Percentiles rank a stretch among this genome's conserved stretches.
Conservation (phyloP, 495 filamentous ascomycete species). For the Cryomyces minteri region DNA sequence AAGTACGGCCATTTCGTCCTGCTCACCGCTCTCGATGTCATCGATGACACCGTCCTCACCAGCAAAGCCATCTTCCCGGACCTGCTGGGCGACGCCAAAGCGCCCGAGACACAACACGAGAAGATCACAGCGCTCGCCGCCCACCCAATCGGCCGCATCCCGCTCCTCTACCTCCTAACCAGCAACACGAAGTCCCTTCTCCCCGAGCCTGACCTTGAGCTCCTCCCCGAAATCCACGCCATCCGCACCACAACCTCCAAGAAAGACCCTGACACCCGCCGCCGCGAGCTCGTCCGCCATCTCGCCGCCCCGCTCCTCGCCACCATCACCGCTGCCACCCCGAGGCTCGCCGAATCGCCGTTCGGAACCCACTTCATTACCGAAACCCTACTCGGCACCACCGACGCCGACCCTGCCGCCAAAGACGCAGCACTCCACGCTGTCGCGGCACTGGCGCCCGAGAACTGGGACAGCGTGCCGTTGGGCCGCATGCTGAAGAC, state of each 20-base stretch:
- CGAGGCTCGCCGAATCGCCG: slow-evolving; percentile 45
- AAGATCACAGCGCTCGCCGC: slow-evolving; percentile 45
- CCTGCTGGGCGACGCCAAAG: slow-evolving; percentile 41
- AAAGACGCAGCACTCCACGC: slow-evolving; percentile 50
- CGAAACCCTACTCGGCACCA: slow-evolving; percentile 61
- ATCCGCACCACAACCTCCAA: slow-evolving; percentile 39
- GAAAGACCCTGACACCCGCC: slow-evolving; percentile 62
- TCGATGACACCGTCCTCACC: slow-evolving; percentile 85
- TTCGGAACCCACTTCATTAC: slow-evolving; percentile 77
- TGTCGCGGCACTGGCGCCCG: slow-evolving; percentile 48
- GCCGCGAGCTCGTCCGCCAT: slow-evolving; percentile 53
- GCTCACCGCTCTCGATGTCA: slow-evolving; percentile 67
- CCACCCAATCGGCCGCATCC: slow-evolving; percentile 54
- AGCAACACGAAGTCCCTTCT: slow-evolving; percentile 55
- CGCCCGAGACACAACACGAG: slow-evolving; percentile 29
- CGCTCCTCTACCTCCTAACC: slow-evolving; percentile 69
- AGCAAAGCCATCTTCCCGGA: slow-evolving; percentile 72
- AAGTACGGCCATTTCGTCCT: slow-evolving; percentile 61
- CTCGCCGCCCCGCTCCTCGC: slow-evolving; percentile 49
- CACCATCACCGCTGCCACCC: slow-evolving; percentile 47
- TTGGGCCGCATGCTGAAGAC: slow-evolving; percentile 80
- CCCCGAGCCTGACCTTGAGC: slow-evolving; percentile 36
- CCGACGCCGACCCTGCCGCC: slow-evolving; percentile 29
- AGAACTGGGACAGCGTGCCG: slow-evolving; percentile 40
- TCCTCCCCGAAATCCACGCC: slow-evolving; percentile 54